Evolutionary conservation across 106 monocot species (phyloP).

Genomic region (Posidonia australis): DNA sequence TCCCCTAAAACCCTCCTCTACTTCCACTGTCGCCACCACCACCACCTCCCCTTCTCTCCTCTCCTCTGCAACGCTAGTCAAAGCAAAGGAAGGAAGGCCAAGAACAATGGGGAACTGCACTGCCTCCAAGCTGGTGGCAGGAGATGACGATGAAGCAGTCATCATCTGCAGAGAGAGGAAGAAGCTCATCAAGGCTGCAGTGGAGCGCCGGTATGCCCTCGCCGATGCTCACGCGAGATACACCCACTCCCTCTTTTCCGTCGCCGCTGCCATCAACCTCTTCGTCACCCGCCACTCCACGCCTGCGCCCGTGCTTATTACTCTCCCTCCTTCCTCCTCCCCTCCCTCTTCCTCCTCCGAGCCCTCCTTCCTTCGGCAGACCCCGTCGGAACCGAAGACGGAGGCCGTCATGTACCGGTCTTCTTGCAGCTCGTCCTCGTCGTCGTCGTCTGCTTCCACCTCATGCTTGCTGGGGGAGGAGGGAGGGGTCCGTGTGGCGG

Average conservation of each 20-base stretch:
- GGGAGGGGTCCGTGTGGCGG: conserved; percentile 7
- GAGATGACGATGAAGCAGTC: conserved; percentile 59
- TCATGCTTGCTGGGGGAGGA: conserved; percentile 2
- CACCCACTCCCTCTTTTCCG: conserved; percentile 46
- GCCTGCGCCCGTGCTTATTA: conserved; percentile 47
- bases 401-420: conserved; percentile 20
- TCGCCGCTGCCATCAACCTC: conserved; percentile 55
- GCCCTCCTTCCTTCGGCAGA: conserved; percentile 7
- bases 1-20: too few species aligned
- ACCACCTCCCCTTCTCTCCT: not conserved
- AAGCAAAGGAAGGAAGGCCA: not conserved
- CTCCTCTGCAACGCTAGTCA: not conserved
- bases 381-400: conserved; percentile 40
- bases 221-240: conserved; percentile 57
- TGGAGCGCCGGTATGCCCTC: conserved; percentile 51
- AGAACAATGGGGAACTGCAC: conserved; percentile 75
- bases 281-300: conserved; percentile 70
- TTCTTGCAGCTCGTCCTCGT: conserved; percentile 14
- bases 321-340: conserved; percentile 24
- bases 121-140: conserved; percentile 48
- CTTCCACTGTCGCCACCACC: not conserved
- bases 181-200: conserved; percentile 71
- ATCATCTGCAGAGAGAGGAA: conserved; percentile 65
- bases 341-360: conserved; percentile 18
- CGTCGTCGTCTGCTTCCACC: conserved; percentile 9